Base-by-base conservation (phyloP, 2,329 filamentous ascomycete species). In the Mariannaea sp. region DNA sequence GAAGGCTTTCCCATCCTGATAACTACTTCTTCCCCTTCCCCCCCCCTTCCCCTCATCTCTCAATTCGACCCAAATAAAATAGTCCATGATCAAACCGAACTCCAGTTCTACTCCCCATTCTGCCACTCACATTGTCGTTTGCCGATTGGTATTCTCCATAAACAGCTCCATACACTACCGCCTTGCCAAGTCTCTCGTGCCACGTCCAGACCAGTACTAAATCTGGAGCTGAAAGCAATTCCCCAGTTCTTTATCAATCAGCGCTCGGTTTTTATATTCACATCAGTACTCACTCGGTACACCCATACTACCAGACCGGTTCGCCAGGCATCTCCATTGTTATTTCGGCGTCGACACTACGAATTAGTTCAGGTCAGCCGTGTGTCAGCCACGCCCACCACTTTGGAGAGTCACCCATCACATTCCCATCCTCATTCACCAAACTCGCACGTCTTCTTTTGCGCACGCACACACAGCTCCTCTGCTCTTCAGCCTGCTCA, bases 241-340 rank as follows among this genome's bases (percentile, higher is more conserved):
- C n/a, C n/a, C n/a, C 19, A 49, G 32, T 27, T 45, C 51, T 54
- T n/a, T 54, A 54, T 54, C 51, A 54, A 54, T 54, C 51, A 49
- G 40, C 39, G 33, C 26, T 40, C 44, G 40, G 29, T 17, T 45
- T 39, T 33, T 49, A 39, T 26, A 42, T 38, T 16, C 43, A 16
- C 19, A 36, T 33, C 16, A 48, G 43, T 26, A 39, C 39, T 44
- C 48, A 32, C 32, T 44, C 41, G 20, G 26, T 53, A 39, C 39
- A 30, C 50, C 26, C 39, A 35, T 48, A 32, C 44, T n/a, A 24
- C 38, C 48, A 44, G 17, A 20, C 35, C 26, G 19, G 44, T 48
- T 39, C 40, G 38, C 14, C 49, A 47, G 49, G 30, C 14, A 24
- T 53, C 24, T 43, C 36, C 4, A 29, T 42, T 30, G 29, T 44